Percentiles rank a stretch among this genome's conserved stretches.
Evolutionary conservation across 352 stramenopile genomes (phyloP).

Genomic region (Globisporangium barbulae): DNA sequence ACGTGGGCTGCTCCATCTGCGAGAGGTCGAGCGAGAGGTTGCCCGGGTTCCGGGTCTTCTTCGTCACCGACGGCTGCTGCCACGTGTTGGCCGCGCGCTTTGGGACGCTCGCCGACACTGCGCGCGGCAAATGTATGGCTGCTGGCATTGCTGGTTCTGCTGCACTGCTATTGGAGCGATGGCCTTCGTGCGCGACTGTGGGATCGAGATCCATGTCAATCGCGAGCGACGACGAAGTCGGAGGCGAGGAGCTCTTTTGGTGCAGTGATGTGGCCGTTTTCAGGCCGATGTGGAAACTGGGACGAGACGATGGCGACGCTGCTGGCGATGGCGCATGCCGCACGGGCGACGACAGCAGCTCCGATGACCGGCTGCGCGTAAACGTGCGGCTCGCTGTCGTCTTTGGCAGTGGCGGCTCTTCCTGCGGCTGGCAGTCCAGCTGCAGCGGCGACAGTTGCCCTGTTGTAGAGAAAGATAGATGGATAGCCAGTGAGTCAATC

Average conservation of each 20-base stretch:
- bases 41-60: conserved; percentile 70
- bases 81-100: conserved; percentile 44
- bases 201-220: conserved; percentile 21
- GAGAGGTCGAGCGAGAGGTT: conserved; percentile 82
- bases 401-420: conserved; percentile 5
- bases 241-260: conserved; percentile 1
- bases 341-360: conserved; percentile 9
- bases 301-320: conserved; percentile 3
- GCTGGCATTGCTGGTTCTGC: not conserved
- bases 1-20: conserved; percentile 51
- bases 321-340: not conserved
- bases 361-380: conserved; percentile 3
- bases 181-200: not conserved
- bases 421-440: conserved; percentile 7
- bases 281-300: conserved; percentile 4
- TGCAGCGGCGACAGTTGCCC: conserved; percentile 10
- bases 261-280: not conserved
- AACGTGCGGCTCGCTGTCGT: conserved; percentile 6
- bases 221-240: conserved; percentile 1
- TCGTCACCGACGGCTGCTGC: conserved; percentile 24
- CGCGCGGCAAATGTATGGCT: not conserved
- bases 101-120: conserved; percentile 16
- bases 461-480: not conserved
- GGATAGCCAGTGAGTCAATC: conserved; percentile 3
- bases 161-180: not conserved